Conservation (phyloP, 257 asterid species). For the Solanum acaule region DNA sequence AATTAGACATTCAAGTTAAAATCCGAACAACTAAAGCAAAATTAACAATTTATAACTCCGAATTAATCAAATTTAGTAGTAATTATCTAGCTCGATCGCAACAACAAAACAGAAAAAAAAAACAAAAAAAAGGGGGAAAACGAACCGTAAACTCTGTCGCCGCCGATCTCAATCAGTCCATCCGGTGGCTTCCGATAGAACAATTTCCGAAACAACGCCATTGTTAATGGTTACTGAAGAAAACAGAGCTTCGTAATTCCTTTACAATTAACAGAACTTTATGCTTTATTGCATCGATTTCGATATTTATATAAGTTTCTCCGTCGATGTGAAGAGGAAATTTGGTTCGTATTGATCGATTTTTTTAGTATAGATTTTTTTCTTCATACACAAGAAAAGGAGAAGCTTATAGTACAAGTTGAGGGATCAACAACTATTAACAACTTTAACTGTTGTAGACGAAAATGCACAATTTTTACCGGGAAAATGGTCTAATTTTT, state of each 20-base stretch:
- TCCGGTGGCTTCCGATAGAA: slow-evolving; percentile 50
- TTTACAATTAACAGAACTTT: neutral
- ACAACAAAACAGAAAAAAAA: neutral
- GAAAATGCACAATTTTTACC: neutral
- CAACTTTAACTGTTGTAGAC: neutral
- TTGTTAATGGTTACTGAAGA: neutral
- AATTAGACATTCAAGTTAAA: neutral
- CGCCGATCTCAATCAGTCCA: slow-evolving; percentile 50
- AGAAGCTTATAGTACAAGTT: neutral
- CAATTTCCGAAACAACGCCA: slow-evolving; percentile 43
- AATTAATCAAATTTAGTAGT: neutral
- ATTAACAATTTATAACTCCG: neutral
- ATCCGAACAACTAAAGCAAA: neutral
- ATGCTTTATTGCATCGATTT: neutral
- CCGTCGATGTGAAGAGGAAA: neutral
- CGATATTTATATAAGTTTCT: neutral
- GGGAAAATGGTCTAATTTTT: neutral
- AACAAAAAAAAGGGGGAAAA: neutral
- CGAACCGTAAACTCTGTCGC: slow-evolving; percentile 23
- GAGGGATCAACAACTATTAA: neutral
- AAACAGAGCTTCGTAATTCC: neutral
- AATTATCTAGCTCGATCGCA: neutral
- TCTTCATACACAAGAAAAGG: neutral
- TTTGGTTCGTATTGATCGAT: neutral
- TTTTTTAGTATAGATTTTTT: neutral